phyloP scores from a whole-genome alignment of 257 asterid genomes.

The Parsonsia alboflavescens region DNA sequence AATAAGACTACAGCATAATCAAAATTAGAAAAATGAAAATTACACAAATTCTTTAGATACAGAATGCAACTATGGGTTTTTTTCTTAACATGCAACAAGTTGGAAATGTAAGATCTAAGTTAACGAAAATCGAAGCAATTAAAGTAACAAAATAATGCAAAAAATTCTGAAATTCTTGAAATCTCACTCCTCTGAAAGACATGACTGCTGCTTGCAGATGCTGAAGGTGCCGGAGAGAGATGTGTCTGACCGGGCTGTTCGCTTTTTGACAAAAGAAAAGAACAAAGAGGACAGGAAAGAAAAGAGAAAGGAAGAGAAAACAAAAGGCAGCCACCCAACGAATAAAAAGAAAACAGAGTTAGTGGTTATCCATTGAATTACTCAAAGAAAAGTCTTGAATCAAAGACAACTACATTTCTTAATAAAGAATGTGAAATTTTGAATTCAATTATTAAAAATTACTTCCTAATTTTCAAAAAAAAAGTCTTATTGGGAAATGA shows the following conservation, averaged over 20 bases:
- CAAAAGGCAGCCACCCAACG: slow-evolving; percentile 11
- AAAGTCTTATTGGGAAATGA: too few relatives aligned
- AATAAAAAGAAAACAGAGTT: not conserved
- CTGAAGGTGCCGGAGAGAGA: not conserved
- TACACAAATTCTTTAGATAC: too few relatives aligned
- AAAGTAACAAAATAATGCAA: not conserved
- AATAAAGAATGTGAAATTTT: too few relatives aligned
- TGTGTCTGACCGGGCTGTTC: not conserved
- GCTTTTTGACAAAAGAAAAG: slow-evolving; percentile 2
- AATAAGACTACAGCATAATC: not conserved
- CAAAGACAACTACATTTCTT: too few relatives aligned
- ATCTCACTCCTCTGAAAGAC: slow-evolving; percentile 28
- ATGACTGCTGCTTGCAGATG: slow-evolving; percentile 9
- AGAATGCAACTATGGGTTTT: not conserved
- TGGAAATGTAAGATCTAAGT: slow-evolving; percentile 4
- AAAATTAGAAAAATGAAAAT: not conserved
- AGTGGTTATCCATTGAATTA: too few relatives aligned
- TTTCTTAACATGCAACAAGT: not conserved
- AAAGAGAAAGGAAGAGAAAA: not conserved
- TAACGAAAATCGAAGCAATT: not conserved
- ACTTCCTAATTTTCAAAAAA: too few relatives aligned
- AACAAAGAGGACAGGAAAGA: not conserved
- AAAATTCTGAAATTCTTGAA: not conserved
- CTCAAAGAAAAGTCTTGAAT: too few relatives aligned
- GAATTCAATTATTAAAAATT: too few relatives aligned